A percentile compares a stretch with the other conserved stretches of the same genome.
Evolutionary conservation across 768 basidiomycete species (phyloP).

Genomic region (Panaeolus papilionaceus): DNA sequence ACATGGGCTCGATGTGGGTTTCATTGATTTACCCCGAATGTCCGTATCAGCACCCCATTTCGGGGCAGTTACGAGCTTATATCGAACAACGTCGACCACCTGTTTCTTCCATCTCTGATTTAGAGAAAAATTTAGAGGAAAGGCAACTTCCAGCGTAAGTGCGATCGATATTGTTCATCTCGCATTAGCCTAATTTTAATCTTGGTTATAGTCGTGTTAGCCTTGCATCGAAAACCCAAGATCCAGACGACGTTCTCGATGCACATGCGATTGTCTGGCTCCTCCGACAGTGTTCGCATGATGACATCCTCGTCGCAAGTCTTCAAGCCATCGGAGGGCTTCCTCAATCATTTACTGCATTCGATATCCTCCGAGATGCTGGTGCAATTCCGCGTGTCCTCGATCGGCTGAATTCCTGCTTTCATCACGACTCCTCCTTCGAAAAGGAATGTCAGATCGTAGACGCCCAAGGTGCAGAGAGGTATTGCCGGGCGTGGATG

Average conservation of each 20-base stretch:
- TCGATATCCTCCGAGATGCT: slow-evolving; percentile 42
- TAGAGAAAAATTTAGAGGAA: slow-evolving; percentile 23
- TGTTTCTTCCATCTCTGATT: slow-evolving; percentile 7
- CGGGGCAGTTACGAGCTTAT: slow-evolving; percentile 39
- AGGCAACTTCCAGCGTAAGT: slow-evolving; percentile 18
- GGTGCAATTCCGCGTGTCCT: slow-evolving; percentile 40
- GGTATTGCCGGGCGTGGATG: slow-evolving; percentile 50
- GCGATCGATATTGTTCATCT: neutral
- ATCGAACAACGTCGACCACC: slow-evolving; percentile 14
- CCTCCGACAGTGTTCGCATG: slow-evolving; percentile 40
- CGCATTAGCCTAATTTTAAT: neutral
- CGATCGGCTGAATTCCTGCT: slow-evolving; percentile 43
- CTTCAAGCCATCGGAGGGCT: slow-evolving; percentile 46
- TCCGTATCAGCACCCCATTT: slow-evolving; percentile 48
- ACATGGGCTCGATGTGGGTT: slow-evolving; percentile 44
- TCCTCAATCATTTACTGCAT: slow-evolving; percentile 43
- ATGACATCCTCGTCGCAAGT: slow-evolving; percentile 35
- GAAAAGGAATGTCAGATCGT: slow-evolving; percentile 43
- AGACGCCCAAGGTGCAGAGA: slow-evolving; percentile 39
- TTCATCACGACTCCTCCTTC: slow-evolving; percentile 41
- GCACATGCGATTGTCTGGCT: slow-evolving; percentile 46
- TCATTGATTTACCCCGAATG: slow-evolving; percentile 46
- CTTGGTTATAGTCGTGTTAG: slow-evolving; percentile 14
- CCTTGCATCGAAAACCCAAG: slow-evolving; percentile 17
- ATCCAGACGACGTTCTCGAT: slow-evolving; percentile 41